phyloP scores from a whole-genome alignment of 139 green algal genomes.

The Monoraphidium neglectum region DNA sequence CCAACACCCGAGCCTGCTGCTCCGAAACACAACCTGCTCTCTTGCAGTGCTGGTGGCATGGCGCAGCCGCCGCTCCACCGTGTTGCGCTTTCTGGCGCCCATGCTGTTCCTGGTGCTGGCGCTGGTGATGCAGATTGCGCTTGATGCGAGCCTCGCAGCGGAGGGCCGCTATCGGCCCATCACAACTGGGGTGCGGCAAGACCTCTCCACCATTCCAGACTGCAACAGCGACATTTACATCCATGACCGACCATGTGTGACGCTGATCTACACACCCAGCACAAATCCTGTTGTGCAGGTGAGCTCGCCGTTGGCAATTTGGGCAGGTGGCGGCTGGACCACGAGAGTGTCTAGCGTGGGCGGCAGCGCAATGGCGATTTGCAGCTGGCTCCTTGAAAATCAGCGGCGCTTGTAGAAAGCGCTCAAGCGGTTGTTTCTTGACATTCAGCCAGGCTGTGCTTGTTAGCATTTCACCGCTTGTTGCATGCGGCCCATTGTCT shows the following conservation, averaged over 20 bases:
- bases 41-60: slow-evolving; percentile 59
- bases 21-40: not conserved
- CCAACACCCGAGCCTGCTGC: not conserved
- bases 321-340: too few species aligned
- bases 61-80: slow-evolving; percentile 77
- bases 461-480: too few species aligned
- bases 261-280: slow-evolving; percentile 76
- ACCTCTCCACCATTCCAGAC: slow-evolving; percentile 46
- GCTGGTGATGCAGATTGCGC: slow-evolving; percentile 65
- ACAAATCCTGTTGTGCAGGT: slow-evolving; percentile 39
- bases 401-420: too few species aligned
- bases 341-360: too few species aligned
- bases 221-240: slow-evolving; percentile 74
- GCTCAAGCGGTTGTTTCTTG: too few species aligned
- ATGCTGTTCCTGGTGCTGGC: slow-evolving; percentile 91
- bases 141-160: slow-evolving; percentile 48
- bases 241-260: slow-evolving; percentile 53
- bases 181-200: not conserved
- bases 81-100: slow-evolving; percentile 73
- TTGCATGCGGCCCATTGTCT: not conserved
- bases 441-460: too few species aligned
- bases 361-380: too few species aligned
- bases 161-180: slow-evolving; percentile 3
- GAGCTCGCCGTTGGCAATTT: slow-evolving; percentile 17
- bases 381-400: too few species aligned